Percentiles rank a stretch among this genome's conserved stretches.
These are phyloP conservation scores for Boletus pseudopeckii DNA, from an alignment of 768 basidiomycete species.

Conservation along the genomic window DNA sequence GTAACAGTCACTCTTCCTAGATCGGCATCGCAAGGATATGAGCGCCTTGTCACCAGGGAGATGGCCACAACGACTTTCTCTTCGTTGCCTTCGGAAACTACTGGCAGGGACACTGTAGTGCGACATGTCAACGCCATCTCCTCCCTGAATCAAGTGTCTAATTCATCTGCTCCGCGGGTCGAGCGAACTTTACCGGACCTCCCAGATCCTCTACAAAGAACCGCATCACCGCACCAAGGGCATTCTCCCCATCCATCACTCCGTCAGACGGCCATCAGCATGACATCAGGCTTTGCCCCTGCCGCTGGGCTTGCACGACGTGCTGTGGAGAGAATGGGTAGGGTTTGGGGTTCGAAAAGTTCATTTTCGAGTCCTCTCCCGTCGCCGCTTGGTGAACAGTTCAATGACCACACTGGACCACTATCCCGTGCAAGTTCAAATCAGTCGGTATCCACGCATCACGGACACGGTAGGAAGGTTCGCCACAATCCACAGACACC, in stretches of 20 bases:
- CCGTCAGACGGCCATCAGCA: slow-evolving; percentile 69
- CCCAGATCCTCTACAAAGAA: slow-evolving; percentile 21
- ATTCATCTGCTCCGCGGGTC: slow-evolving; percentile 24
- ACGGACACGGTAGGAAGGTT: slow-evolving; percentile 33
- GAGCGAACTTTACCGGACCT: slow-evolving; percentile 31
- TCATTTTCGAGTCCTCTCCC: slow-evolving; percentile 41
- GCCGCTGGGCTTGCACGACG: slow-evolving; percentile 73
- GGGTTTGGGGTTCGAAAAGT: slow-evolving; percentile 51
- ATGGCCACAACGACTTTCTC: slow-evolving; percentile 43
- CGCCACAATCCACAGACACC: slow-evolving; percentile 58
- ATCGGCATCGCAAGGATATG: slow-evolving; percentile 28
- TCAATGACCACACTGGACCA: slow-evolving; percentile 32
- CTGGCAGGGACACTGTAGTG: slow-evolving; percentile 26
- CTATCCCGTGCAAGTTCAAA: slow-evolving; percentile 41
- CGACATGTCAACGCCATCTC: slow-evolving; percentile 21
- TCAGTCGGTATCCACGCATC: slow-evolving; percentile 29
- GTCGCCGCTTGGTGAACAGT: slow-evolving; percentile 42
- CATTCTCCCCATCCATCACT: slow-evolving; percentile 33
- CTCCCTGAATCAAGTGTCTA: slow-evolving; percentile 23
- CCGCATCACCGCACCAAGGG: slow-evolving; percentile 1
- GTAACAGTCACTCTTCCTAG: slow-evolving; percentile 29
- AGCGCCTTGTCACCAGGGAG: slow-evolving; percentile 40
- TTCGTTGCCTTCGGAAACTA: slow-evolving; percentile 17
- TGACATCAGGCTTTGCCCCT: slow-evolving; percentile 64
- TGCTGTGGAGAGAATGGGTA: slow-evolving; percentile 75